Percentiles rank a stretch among this genome's conserved stretches.
phyloP scores from a whole-genome alignment of 129 eudicot species.

The Artemisia annua region DNA sequence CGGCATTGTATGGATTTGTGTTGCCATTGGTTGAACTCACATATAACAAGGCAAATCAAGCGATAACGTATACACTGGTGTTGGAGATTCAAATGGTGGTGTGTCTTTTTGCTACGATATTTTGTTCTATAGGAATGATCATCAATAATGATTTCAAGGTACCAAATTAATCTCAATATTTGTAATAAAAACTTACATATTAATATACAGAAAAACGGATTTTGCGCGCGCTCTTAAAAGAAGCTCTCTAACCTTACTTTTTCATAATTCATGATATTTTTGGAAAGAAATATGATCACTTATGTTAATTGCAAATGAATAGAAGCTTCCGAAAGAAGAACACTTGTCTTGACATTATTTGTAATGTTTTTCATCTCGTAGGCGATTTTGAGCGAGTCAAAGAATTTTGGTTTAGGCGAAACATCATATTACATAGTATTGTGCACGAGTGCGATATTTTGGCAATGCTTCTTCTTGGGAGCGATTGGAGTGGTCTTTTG shows the following conservation, averaged over 20 bases:
- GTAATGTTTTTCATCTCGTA: slow-evolving; percentile 4
- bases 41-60: slow-evolving; percentile 40
- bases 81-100: slow-evolving; percentile 55
- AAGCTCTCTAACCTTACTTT: no score
- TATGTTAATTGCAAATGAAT: no score
- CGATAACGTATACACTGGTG: slow-evolving; percentile 45
- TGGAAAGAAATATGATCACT: no score
- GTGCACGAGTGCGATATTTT: slow-evolving; percentile 26
- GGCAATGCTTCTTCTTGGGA: slow-evolving; percentile 57
- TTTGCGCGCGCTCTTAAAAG: no score
- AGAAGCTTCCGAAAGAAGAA: no score
- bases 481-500: slow-evolving; percentile 45
- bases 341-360: no score
- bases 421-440: slow-evolving; percentile 33
- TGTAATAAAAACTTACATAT: no score
- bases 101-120: slow-evolving; percentile 43
- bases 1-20: slow-evolving; percentile 42
- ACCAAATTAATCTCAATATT: background rate
- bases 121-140: slow-evolving; percentile 48
- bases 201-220: no score
- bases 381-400: slow-evolving; percentile 46
- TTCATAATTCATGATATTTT: no score
- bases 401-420: slow-evolving; percentile 34
- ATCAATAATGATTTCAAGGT: slow-evolving; percentile 46
- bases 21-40: slow-evolving; percentile 47